phyloP scores from a whole-genome alignment of 176 grass and related monocot species.

The Guadua angustifolia region DNA sequence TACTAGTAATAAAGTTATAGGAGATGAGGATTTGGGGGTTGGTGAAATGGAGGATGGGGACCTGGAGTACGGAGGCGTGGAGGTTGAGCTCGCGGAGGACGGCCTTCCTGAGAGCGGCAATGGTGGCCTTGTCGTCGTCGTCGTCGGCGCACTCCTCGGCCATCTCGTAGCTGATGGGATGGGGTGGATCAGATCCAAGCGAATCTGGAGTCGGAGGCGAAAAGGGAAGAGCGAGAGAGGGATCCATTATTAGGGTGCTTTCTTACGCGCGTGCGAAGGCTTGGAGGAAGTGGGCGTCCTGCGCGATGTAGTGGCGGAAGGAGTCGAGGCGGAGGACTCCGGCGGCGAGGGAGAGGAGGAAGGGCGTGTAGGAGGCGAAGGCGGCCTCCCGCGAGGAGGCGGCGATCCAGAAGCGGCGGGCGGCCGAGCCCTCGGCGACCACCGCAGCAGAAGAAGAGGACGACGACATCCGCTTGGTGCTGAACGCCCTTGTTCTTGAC shows the following conservation, averaged over 20 bases:
- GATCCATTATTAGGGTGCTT: background rate
- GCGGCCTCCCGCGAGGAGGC: slow-evolving; percentile 68
- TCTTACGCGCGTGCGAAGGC: slow-evolving; percentile 83
- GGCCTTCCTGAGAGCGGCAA: slow-evolving; percentile 62
- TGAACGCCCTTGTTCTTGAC: background rate
- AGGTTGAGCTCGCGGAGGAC: slow-evolving; percentile 68
- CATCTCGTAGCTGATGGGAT: slow-evolving; percentile 75
- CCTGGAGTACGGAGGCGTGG: slow-evolving; percentile 70
- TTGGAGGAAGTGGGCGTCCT: slow-evolving; percentile 83
- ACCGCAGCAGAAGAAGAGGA: slow-evolving; percentile 45
- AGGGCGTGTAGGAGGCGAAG: slow-evolving; percentile 77
- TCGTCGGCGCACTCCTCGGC: slow-evolving; percentile 91
- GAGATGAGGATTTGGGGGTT: background rate
- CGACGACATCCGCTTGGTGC: slow-evolving; percentile 39
- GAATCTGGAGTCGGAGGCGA: background rate
- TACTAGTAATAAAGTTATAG: background rate
- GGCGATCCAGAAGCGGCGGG: slow-evolving; percentile 81
- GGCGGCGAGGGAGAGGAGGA: slow-evolving; percentile 79
- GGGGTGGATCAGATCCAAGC: slow-evolving; percentile 38
- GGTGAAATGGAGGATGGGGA: slow-evolving; percentile 30
- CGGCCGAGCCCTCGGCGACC: slow-evolving; percentile 70
- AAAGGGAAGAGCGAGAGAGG: background rate
- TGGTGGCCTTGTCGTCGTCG: slow-evolving; percentile 80
- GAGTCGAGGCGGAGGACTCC: slow-evolving; percentile 59
- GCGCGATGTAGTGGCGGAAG: slow-evolving; percentile 83